Percentiles rank a stretch among this genome's conserved stretches.
Evolutionary conservation across 1,284 basidiomycete genomes (phyloP).

Genomic region (Heterobasidion parviporum): DNA sequence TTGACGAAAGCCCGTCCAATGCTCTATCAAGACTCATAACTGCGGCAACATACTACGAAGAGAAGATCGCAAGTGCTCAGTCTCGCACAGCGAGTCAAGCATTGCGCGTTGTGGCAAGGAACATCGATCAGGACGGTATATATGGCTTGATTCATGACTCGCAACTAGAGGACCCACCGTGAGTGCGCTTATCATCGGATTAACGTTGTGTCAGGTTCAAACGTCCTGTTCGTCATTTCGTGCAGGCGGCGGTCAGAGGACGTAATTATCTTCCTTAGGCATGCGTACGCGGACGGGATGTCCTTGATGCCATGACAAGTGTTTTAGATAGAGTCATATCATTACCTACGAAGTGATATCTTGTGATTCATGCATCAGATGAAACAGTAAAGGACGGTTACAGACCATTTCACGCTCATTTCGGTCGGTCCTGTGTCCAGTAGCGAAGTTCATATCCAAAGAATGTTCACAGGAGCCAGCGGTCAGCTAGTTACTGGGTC

Average conservation of each 20-base stretch:
- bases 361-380: too few species aligned
- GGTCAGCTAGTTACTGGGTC: too few species aligned
- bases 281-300: slow-evolving; percentile 44
- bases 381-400: too few species aligned
- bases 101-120: slow-evolving; percentile 41
- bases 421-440: too few species aligned
- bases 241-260: slow-evolving; percentile 35
- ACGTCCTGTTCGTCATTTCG: not conserved
- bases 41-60: slow-evolving; percentile 41
- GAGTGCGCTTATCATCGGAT: slow-evolving; percentile 18
- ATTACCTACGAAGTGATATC: not conserved
- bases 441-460: too few species aligned
- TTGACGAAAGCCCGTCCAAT: slow-evolving; percentile 13
- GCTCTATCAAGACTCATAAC: slow-evolving; percentile 35
- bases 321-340: not conserved
- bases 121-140: slow-evolving; percentile 54
- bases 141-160: slow-evolving; percentile 26
- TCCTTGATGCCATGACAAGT: slow-evolving; percentile 39
- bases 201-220: not conserved
- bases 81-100: slow-evolving; percentile 40
- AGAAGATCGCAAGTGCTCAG: slow-evolving; percentile 36
- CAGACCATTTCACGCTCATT: too few species aligned
- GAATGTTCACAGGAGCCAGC: too few species aligned
- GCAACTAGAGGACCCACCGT: slow-evolving; percentile 35
- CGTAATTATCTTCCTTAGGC: slow-evolving; percentile 45